phyloP scores from a whole-genome alignment of 1,284 basidiomycete species.

The Ustilago crameri region DNA sequence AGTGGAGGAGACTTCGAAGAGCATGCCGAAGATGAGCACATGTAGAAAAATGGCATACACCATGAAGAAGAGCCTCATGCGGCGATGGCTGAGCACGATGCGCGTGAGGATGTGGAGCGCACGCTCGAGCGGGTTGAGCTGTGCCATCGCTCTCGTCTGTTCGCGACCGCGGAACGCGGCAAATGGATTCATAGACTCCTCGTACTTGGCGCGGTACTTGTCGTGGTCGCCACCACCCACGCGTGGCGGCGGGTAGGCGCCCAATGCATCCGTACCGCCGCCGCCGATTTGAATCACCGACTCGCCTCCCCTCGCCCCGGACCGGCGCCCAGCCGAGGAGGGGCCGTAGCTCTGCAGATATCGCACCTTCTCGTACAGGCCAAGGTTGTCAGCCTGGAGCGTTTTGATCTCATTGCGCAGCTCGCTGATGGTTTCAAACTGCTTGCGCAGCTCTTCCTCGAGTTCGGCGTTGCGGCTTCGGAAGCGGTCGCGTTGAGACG shows the following conservation, averaged over 20 bases:
- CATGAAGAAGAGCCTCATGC: conserved; percentile 77
- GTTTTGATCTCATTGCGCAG: conserved; percentile 60
- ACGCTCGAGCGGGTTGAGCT: conserved; percentile 89
- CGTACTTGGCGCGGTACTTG: conserved; percentile 85
- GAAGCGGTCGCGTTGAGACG: conserved; percentile 94
- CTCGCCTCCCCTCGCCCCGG: conserved; percentile 11
- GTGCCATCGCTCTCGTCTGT: conserved; percentile 87
- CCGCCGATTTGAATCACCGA: conserved; percentile 29
- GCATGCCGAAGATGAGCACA: conserved; percentile 79
- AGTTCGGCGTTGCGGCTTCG: conserved; percentile 93
- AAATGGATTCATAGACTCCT: conserved; percentile 96
- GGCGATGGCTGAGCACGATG: conserved; percentile 84
- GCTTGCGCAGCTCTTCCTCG: conserved; percentile 93
- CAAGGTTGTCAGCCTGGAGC: conserved; percentile 61
- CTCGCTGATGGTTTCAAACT: conserved; percentile 91
- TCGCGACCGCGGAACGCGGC: conserved; percentile 95
- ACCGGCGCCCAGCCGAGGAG: conserved; percentile 47
- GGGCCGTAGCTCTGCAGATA: conserved; percentile 58
- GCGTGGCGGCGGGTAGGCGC: conserved; percentile 26
- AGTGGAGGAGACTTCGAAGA: conserved; percentile 52
- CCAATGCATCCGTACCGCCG: conserved; percentile 19
- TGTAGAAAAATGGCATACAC: conserved; percentile 83
- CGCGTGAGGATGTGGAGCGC: conserved; percentile 86
- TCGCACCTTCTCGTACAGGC: conserved; percentile 65
- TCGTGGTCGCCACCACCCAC: conserved; percentile 77